A percentile compares a stretch with the other conserved stretches of the same genome.
Conservation (phyloP, 2,329 filamentous ascomycete species). For the Hymenoscyphus linearis region DNA sequence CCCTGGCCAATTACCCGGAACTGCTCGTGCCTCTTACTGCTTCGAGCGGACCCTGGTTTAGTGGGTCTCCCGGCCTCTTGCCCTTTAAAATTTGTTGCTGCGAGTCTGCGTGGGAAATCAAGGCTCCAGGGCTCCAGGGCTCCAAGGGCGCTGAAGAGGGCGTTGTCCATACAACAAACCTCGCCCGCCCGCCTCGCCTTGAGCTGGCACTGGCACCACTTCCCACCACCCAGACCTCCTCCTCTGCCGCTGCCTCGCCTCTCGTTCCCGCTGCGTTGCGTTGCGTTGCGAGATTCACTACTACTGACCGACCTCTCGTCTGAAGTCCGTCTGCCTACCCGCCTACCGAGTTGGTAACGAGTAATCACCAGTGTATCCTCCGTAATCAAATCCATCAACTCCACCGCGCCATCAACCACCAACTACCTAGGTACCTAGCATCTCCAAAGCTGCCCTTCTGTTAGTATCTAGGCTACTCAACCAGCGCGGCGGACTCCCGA, state of each 20-base stretch:
- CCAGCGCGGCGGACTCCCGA: background rate
- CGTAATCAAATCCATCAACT: no score
- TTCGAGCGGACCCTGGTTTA: background rate
- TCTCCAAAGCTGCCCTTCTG: background rate
- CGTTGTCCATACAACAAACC: slow-evolving; percentile 1
- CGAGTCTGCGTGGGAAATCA: background rate
- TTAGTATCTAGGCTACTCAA: background rate
- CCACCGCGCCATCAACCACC: no score
- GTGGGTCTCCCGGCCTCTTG: background rate
- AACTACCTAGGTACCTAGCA: background rate
- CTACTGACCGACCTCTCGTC: no score
- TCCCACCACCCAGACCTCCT: background rate
- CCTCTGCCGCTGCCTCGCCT: background rate
- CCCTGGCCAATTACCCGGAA: background rate
- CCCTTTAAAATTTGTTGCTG: background rate
- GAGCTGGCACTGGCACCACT: slow-evolving; percentile 6
- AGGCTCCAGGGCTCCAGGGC: background rate
- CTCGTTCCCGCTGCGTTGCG: no score
- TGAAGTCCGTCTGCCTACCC: no score
- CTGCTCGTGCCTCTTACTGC: background rate
- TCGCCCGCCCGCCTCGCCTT: background rate
- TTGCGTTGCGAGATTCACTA: no score
- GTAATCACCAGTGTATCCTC: no score
- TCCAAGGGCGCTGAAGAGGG: background rate
- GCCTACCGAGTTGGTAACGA: no score